These are phyloP conservation scores for Cordyceps tenuipes DNA, from an alignment of 2,329 filamentous ascomycete species.

Conservation along the genomic window DNA sequence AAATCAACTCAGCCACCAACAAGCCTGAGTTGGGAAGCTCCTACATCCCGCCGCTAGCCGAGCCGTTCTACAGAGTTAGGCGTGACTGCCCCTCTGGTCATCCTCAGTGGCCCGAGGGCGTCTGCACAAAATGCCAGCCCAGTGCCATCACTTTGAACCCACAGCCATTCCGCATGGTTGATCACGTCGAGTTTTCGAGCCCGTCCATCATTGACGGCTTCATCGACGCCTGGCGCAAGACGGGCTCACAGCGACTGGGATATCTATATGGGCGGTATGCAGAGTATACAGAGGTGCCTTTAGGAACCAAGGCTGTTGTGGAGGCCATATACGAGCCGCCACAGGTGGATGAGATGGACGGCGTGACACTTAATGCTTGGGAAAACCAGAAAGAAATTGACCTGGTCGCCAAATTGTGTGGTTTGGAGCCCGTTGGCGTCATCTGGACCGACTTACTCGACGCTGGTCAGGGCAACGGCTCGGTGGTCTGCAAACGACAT, in stretches of 20 bases:
- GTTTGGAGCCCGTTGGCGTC: conserved; percentile 79
- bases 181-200: conserved; percentile 93
- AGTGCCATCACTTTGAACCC: conserved; percentile 93
- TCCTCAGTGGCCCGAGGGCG: conserved; percentile 87
- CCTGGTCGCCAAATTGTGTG: conserved; percentile 71
- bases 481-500: conserved; percentile 89
- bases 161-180: conserved; percentile 91
- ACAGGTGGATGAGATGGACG: conserved; percentile 81
- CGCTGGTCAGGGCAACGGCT: conserved; percentile 70
- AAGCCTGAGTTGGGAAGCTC: conserved; percentile 89
- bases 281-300: conserved; percentile 84
- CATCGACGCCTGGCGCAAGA: conserved; percentile 84
- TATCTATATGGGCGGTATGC: conserved; percentile 87
- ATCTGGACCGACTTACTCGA: conserved; percentile 92
- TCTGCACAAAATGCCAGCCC: conserved; percentile 96
- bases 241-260: conserved; percentile 74
- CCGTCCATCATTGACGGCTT: conserved; percentile 80
- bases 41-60: conserved; percentile 89
- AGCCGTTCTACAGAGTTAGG: conserved; percentile 86
- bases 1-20: conserved; percentile 93
- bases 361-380: conserved; percentile 78
- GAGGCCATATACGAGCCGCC: conserved; percentile 97
- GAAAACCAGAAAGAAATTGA: conserved; percentile 76
- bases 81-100: conserved; percentile 88
- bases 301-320: conserved; percentile 90